Evolutionary conservation across 768 basidiomycete species (phyloP).

Genomic region (Kwoniella botswanensis): DNA sequence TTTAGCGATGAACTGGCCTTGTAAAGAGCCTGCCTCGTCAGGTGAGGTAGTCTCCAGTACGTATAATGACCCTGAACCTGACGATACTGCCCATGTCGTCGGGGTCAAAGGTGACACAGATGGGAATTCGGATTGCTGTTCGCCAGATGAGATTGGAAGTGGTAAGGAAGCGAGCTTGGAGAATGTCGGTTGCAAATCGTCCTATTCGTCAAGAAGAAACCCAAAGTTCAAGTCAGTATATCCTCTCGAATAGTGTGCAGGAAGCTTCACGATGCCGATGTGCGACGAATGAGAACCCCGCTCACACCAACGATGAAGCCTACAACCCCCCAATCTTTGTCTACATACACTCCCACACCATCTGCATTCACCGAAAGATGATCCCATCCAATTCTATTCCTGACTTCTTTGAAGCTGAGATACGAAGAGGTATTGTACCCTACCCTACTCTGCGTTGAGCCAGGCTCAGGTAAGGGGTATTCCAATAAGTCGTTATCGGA

Average conservation of each 20-base stretch:
- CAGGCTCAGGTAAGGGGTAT: slow-evolving; percentile 36
- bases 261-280: too few relatives aligned
- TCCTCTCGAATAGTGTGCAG: too few relatives aligned
- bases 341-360: slow-evolving; percentile 46
- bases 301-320: slow-evolving; percentile 43
- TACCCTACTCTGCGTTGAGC: slow-evolving; percentile 46
- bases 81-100: slow-evolving; percentile 36
- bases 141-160: slow-evolving; percentile 36
- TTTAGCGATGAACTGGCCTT: slow-evolving; percentile 31
- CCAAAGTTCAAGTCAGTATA: too few relatives aligned
- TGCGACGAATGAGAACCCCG: background rate
- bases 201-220: slow-evolving; percentile 12
- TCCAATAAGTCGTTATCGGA: slow-evolving; percentile 31
- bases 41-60: slow-evolving; percentile 32
- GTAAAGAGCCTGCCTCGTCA: slow-evolving; percentile 5
- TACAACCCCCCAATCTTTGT: slow-evolving; percentile 47
- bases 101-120: slow-evolving; percentile 26
- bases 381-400: slow-evolving; percentile 50
- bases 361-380: slow-evolving; percentile 32
- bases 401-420: slow-evolving; percentile 46
- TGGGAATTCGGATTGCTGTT: slow-evolving; percentile 43
- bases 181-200: slow-evolving; percentile 35
- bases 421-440: slow-evolving; percentile 24
- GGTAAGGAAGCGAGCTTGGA: slow-evolving; percentile 35
- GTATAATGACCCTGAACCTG: slow-evolving; percentile 44